Evolutionary conservation across 345 rosid species (phyloP), one percentile per base, ranked within the genome.

Genomic region (Euphorbia lathyris): DNA sequence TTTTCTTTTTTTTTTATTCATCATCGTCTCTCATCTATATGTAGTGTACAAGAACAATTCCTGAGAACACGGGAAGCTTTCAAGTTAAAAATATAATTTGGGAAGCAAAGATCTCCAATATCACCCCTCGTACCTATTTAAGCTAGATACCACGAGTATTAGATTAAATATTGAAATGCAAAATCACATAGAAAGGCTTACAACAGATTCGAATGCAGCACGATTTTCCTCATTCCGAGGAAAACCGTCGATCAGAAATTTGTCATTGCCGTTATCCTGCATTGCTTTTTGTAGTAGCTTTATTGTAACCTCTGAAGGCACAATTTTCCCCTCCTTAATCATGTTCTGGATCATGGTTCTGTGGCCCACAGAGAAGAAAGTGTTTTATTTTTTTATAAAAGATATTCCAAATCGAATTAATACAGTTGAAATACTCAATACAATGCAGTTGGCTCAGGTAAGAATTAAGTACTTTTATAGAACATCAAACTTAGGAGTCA

Each of bases 291-390:
- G 72, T 29, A 77, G 80, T 50, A 77, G 80, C 72, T 72, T 72
- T 63, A 67, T 72, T 13, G 80, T 77, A 7, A 77, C 80, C 76
- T 67, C 80, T 2, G 80, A 77, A 5, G 80, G 86, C 27, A 85
- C 88, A 65, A 85, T 85, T 79, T 83, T 85, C 12, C 88, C 88
- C 38, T 85, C 86, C 68, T 83, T 85, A 51, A 85, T 85, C 88
- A 85, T 85, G 63, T 76, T 79, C 65, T 85, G 85, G 56, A 85
- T 85, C 88, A 85, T 85, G 70, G 85, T 79, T 68, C 88, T 83
- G 71, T 70, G 74, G 12, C 60, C 19, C 48, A 53, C 43, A 50
- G 5, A 9, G 42, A 66, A 14, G 2, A 51, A 29, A 23, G 29
- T 10, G 9, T 20, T 51, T 65, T 14, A 56, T 29, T 14, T 36